Evolutionary conservation across 345 rosid genomes (phyloP).

Genomic region (Moricandia arvensis): DNA sequence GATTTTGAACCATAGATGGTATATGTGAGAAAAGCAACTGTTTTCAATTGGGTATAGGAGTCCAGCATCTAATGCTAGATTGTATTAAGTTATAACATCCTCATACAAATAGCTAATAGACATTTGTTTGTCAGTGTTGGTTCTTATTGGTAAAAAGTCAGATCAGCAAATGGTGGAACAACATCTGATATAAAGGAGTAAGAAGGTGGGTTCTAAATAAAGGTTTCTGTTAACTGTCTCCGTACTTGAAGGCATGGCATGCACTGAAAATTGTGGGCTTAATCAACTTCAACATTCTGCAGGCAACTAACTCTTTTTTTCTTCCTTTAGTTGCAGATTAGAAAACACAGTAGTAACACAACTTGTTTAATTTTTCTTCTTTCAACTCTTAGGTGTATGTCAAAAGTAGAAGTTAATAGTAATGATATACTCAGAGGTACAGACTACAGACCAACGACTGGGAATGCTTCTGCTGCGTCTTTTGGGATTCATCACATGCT

Average conservation of each 20-base stretch:
- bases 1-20: slow-evolving; percentile 5
- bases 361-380: background rate
- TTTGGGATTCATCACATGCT: slow-evolving; percentile 83
- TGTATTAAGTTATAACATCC: background rate
- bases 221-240: background rate
- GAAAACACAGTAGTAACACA: slow-evolving; percentile 9
- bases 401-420: background rate
- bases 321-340: background rate
- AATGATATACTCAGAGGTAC: slow-evolving; percentile 61
- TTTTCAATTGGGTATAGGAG: slow-evolving; percentile 5
- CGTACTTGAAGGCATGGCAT: background rate
- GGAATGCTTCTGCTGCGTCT: slow-evolving; percentile 85
- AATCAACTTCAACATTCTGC: slow-evolving; percentile 4
- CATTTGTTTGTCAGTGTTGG: background rate
- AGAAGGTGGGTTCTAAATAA: background rate
- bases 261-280: background rate
- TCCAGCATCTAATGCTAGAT: slow-evolving; percentile 2
- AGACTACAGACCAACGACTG: slow-evolving; percentile 84
- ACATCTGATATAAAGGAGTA: background rate
- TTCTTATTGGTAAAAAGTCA: background rate
- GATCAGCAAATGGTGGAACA: slow-evolving; percentile 10
- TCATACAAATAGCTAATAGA: background rate
- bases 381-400: slow-evolving; percentile 9
- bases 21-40: background rate
- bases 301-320: slow-evolving; percentile 21